Evolutionary conservation across 768 basidiomycete genomes (phyloP), one percentile per base, ranked within the genome.

Genomic region (Phaffia australis): DNA sequence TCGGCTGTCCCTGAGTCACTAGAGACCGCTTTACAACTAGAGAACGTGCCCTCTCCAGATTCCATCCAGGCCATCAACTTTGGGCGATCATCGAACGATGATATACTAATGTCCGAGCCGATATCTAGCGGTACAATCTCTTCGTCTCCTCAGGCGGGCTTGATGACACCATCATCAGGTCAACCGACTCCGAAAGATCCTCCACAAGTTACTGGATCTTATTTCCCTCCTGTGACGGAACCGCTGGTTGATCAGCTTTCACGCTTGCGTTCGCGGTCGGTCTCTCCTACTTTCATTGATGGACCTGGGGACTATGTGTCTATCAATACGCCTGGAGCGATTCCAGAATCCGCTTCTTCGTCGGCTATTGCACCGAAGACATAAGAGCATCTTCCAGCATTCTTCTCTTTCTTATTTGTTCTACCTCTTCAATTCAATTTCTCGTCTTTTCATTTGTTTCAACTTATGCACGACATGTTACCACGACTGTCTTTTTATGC

Each of bases 1-100:
- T 3, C 56, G 0, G 25, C 9, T 25, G 65, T 30, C 21, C 1
- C n/a, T 25, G 67, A 69, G 47, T 23, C 5, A 25, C 29, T 35
- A 9, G 67, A 63, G 52, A 54, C 42, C 23, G 57, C 61, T 9
- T 62, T 69, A 14, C 67, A 69, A 50, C 67, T 69, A 49, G 63
- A 69, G 32, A 67, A 67, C 55, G 56, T 69, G 8, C 67, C 66
- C 0, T 58, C 55, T 3, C 61, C 61, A 1, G 11, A 32, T n/a
- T 55, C 49, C 55, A 60, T 29, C 66, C 59, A 55, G 8, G 46
- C 48, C 8, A 63, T 64, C n/a, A 30, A 62, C 56, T 57, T 21
- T 15, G n/a, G 46, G 18, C 32, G 19, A n/a, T 46, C 21, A 48
- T 14, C 46, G 48, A 60, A 60, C 19, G 59, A 60, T 23, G 59